Percentiles rank a stretch among this genome's conserved stretches.
Evolutionary conservation across 768 basidiomycete genomes (phyloP).

Genomic region (Dentipellis fragilis): DNA sequence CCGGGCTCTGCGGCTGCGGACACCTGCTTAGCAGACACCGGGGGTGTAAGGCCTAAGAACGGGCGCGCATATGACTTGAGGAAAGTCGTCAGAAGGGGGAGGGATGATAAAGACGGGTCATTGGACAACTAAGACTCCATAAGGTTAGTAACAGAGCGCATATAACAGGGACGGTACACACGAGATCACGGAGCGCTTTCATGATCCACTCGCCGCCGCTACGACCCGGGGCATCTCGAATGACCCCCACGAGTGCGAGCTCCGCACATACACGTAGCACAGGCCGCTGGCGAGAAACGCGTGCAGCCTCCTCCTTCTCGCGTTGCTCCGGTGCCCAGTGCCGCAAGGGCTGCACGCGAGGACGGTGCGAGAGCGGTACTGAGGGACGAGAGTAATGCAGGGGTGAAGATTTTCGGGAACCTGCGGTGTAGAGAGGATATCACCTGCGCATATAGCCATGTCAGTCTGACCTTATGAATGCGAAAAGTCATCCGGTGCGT

Average conservation of each 20-base stretch:
- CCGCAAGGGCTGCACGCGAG: conserved; percentile 42
- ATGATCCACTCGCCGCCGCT: conserved; percentile 88
- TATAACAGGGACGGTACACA: conserved; percentile 26
- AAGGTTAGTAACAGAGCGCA: conserved; percentile 7
- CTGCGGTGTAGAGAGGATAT: conserved; percentile 84
- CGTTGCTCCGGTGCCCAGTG: conserved; percentile 64
- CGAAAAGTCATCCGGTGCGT: conserved; percentile 1
- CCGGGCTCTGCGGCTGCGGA: conserved; percentile 44
- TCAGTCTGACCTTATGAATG: neutral
- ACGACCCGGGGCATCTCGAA: conserved; percentile 56
- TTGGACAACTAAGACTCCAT: conserved; percentile 56
- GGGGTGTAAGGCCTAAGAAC: conserved; percentile 70
- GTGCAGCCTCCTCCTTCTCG: conserved; percentile 83
- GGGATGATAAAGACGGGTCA: conserved; percentile 76
- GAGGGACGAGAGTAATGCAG: conserved; percentile 53
- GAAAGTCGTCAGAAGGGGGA: conserved; percentile 87
- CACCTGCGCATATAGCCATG: conserved; percentile 38
- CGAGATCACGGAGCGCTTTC: conserved; percentile 77
- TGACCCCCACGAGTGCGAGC: conserved; percentile 78
- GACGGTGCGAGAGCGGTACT: conserved; percentile 49
- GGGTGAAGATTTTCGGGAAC: conserved; percentile 73
- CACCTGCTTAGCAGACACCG: conserved; percentile 46
- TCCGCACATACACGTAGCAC: conserved; percentile 83
- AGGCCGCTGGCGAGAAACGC: conserved; percentile 76
- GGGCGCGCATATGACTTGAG: conserved; percentile 86